Conservation (phyloP, 106 monocot genomes). For the Dendrobium catenatum region DNA sequence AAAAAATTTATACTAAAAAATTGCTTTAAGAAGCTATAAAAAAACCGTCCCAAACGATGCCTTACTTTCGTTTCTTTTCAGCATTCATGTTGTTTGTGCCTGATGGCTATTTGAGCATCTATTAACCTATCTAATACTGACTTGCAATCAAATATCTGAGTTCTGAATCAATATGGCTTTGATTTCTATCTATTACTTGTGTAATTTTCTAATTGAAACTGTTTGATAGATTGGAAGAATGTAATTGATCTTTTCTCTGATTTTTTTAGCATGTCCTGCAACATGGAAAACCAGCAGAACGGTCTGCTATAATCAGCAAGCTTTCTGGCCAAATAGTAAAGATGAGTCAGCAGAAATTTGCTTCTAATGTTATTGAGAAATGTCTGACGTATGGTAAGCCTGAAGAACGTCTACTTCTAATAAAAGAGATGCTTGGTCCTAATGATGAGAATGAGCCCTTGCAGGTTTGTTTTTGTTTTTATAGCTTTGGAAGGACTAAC, state of each 20-base stretch:
- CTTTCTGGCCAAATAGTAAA: slow-evolving; percentile 24
- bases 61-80: no score
- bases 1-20: no score
- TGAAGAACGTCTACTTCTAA: slow-evolving; percentile 18
- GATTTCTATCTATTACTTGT: background rate
- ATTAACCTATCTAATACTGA: background rate
- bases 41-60: no score
- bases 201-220: background rate
- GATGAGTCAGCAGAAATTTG: slow-evolving; percentile 27
- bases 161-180: background rate
- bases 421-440: slow-evolving; percentile 31
- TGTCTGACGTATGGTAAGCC: slow-evolving; percentile 22
- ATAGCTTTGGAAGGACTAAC: background rate
- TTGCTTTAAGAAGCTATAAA: no score
- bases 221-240: background rate
- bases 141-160: background rate
- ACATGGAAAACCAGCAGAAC: slow-evolving; percentile 26
- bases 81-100: no score
- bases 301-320: slow-evolving; percentile 21
- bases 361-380: slow-evolving; percentile 24
- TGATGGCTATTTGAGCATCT: background rate
- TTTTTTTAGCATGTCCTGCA: slow-evolving; percentile 24
- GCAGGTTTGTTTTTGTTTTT: slow-evolving; percentile 14
- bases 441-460: slow-evolving; percentile 29
- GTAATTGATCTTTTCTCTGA: background rate